These are phyloP conservation scores for Oryza punctata DNA, from an alignment of 176 grass and related monocot genomes.

Conservation along the genomic window DNA sequence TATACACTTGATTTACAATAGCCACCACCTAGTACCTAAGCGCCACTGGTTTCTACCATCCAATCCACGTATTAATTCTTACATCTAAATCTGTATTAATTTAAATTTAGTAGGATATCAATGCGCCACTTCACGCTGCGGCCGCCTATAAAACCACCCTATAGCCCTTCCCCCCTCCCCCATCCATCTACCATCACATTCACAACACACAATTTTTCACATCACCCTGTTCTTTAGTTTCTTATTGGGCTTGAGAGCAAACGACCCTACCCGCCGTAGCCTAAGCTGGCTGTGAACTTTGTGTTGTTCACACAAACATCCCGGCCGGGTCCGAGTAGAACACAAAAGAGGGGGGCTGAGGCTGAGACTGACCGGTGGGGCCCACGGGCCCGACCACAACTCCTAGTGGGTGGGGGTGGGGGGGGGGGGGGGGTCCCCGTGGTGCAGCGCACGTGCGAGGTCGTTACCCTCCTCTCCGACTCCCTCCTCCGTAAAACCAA, in stretches of 20 bases:
- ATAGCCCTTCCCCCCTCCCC: background rate
- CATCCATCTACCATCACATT: background rate
- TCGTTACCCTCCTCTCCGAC: background rate
- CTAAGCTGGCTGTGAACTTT: background rate
- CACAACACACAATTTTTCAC: background rate
- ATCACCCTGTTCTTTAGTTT: background rate
- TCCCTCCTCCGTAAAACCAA: slow-evolving; percentile 36
- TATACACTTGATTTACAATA: background rate
- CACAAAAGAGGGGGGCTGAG: background rate
- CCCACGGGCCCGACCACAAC: background rate
- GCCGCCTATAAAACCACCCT: background rate
- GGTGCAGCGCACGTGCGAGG: slow-evolving; percentile 25
- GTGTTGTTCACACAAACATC: background rate
- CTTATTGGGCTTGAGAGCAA: background rate
- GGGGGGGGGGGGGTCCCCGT: too few species aligned
- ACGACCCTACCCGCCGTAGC: background rate
- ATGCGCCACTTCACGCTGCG: accelerated
- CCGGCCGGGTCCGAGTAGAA: background rate
- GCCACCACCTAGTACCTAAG: background rate
- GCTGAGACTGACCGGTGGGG: background rate
- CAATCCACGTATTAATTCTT: background rate
- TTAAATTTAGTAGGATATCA: too few species aligned
- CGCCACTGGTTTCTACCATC: background rate
- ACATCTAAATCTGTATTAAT: too few species aligned
- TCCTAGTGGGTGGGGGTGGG: too few species aligned